phyloP scores from a whole-genome alignment of 495 filamentous ascomycete species.

The Talaromyces stipitatus region DNA sequence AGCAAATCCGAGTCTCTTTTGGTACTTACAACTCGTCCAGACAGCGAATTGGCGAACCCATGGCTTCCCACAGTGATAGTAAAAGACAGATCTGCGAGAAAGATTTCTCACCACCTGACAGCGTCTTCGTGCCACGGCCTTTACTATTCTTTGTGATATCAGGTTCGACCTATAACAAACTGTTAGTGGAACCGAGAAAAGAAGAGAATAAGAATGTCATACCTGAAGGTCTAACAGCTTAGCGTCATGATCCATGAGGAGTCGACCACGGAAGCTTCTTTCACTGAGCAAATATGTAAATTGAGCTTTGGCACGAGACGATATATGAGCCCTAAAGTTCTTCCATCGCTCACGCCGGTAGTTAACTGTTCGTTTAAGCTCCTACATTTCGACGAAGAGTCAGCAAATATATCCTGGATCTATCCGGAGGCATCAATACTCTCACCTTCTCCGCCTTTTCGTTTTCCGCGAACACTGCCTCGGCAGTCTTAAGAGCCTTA shows the following conservation, averaged over 20 bases:
- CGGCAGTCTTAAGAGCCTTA: slow-evolving; percentile 33
- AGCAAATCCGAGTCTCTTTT: not conserved
- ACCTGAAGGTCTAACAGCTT: slow-evolving; percentile 65
- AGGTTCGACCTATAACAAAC: slow-evolving; percentile 51
- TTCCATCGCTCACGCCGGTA: slow-evolving; percentile 70
- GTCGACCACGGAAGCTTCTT: slow-evolving; percentile 75
- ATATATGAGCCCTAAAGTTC: slow-evolving; percentile 75
- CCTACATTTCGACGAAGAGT: slow-evolving; percentile 16
- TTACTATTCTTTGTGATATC: slow-evolving; percentile 63
- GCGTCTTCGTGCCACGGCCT: slow-evolving; percentile 78
- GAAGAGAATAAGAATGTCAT: not conserved
- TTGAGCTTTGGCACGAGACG: slow-evolving; percentile 70
- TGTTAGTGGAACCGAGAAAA: too few species aligned
- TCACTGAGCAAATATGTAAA: slow-evolving; percentile 86
- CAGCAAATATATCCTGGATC: slow-evolving; percentile 3
- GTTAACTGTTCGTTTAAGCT: slow-evolving; percentile 57
- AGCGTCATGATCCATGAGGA: slow-evolving; percentile 65
- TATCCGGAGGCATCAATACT: not conserved
- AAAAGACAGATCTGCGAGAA: slow-evolving; percentile 95
- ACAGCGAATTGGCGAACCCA: slow-evolving; percentile 90
- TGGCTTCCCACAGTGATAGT: slow-evolving; percentile 92
- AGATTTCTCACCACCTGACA: slow-evolving; percentile 94
- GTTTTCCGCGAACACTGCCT: slow-evolving; percentile 38
- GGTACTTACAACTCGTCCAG: slow-evolving; percentile 81
- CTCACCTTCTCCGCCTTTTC: slow-evolving; percentile 46